Conservation (phyloP, 148 eudicot genomes). For the Chenopodium berlandieri region DNA sequence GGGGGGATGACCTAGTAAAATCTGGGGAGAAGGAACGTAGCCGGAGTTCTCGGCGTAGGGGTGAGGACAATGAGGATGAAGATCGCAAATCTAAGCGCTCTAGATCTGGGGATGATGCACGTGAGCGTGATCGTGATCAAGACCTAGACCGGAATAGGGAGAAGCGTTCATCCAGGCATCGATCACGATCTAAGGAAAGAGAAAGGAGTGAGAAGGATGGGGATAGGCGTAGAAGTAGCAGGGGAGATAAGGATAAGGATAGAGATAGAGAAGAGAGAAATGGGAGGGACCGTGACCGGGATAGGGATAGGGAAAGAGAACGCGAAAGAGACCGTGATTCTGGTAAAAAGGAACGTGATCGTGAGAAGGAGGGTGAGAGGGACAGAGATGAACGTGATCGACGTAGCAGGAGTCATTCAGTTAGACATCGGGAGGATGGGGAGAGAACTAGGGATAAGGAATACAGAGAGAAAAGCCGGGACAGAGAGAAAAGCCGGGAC, state of each 20-base stretch:
- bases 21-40: conserved; percentile 42
- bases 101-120: conserved; percentile 51
- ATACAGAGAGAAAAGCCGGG: conserved; percentile 34
- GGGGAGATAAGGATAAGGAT: conserved; percentile 47
- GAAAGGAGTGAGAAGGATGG: conserved; percentile 50
- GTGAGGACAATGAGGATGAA: conserved; percentile 40
- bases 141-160: conserved; percentile 45
- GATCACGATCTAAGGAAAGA: conserved; percentile 47
- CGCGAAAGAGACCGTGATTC: conserved; percentile 40
- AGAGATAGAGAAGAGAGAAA: conserved; percentile 40
- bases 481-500: conserved; percentile 41
- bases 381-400: conserved; percentile 36
- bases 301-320: conserved; percentile 33
- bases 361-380: conserved; percentile 39
- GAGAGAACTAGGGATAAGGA: conserved; percentile 42
- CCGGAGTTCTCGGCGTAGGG: conserved; percentile 55
- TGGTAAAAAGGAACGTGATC: conserved; percentile 35
- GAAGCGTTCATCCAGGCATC: conserved; percentile 47
- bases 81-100: conserved; percentile 47
- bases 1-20: conserved; percentile 38
- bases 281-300: conserved; percentile 38
- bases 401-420: conserved; percentile 50
- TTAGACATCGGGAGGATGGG: conserved; percentile 45
- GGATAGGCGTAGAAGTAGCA: conserved; percentile 45
- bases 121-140: conserved; percentile 33